A percentile compares a stretch with the other conserved stretches of the same genome.
These are phyloP conservation scores for Ganoderma multipileum DNA, from an alignment of 1,284 basidiomycete genomes.

Conservation along the genomic window DNA sequence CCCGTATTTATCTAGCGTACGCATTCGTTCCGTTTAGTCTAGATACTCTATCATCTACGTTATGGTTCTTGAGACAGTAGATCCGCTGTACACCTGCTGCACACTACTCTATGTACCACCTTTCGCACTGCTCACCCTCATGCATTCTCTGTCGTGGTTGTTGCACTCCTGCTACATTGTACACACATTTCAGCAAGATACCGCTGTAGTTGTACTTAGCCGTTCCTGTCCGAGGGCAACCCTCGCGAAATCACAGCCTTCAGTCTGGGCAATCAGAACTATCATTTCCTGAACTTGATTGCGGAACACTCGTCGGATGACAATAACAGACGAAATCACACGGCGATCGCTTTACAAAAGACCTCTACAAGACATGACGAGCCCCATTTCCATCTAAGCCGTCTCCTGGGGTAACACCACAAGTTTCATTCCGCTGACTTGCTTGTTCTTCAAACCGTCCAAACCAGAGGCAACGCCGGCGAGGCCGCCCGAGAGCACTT, in stretches of 20 bases:
- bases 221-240: background rate
- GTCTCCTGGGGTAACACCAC: constrained; percentile 56
- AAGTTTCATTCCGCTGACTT: constrained; percentile 58
- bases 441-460: constrained; percentile 45
- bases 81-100: background rate
- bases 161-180: background rate
- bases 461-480: constrained; percentile 51
- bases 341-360: background rate
- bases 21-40: background rate
- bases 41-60: background rate
- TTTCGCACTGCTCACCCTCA: background rate
- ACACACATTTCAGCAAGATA: background rate
- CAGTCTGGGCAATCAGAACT: too few species aligned
- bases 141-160: background rate
- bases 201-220: background rate
- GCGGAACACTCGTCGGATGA: background rate
- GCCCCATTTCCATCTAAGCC: background rate
- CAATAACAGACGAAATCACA: too few species aligned
- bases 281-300: background rate
- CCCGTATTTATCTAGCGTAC: constrained; percentile 1
- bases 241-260: background rate
- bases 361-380: background rate
- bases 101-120: background rate
- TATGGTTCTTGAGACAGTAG: background rate
- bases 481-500: constrained; percentile 55